Evolutionary conservation across 2,329 filamentous ascomycete genomes (phyloP), one percentile per base, ranked within the genome.

Genomic region (Pseudofabraea citricarpa): DNA sequence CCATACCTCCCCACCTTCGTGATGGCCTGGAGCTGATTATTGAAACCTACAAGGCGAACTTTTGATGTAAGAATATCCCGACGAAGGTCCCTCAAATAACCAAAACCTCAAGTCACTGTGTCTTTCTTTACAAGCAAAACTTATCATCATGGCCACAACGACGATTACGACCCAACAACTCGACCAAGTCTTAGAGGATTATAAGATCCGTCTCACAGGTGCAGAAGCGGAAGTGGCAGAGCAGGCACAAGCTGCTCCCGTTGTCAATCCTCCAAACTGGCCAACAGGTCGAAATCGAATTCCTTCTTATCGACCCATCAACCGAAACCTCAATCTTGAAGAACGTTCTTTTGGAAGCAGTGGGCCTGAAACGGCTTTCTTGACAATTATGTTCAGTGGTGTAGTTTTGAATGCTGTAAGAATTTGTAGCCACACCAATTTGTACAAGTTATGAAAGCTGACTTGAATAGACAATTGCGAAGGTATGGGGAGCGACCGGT

Each of bases 341-440:
- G 58, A 69, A 40, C 55, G 74, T n/a, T 60, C 69, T 3, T 64
- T 65, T 0, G 72, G 69, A 29, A 56, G 55, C n/a, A 74, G 68
- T 52, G 51, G 49, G 2, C 58, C 63, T 5, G 74, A 77, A 54
- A 57, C 58, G 32, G 63, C 61, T 6, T 76, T 78, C 51, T 63
- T 78, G 15, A 56, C 62, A 16, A 57, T 71, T 0, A 77, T 77
- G 73, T 71, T 76, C 48, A 65, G 64, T 21, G 73, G 69, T 5
- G 65, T 71, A 10, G 63, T 61, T 50, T 52, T 69, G 36, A 67
- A 72, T 53, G 66, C 65, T 46, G 66, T 70, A 49, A 57, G 9
- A 10, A 19, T 19, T 31, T 44, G 18, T 29, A 26, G 41, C 15
- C 22, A 13, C 5, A 8, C 13, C 2, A 19, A 23, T n/a, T 12